Evolutionary conservation across 164 flowering plant species (phyloP).

Genomic region (grape (Vitis vinifera)): DNA sequence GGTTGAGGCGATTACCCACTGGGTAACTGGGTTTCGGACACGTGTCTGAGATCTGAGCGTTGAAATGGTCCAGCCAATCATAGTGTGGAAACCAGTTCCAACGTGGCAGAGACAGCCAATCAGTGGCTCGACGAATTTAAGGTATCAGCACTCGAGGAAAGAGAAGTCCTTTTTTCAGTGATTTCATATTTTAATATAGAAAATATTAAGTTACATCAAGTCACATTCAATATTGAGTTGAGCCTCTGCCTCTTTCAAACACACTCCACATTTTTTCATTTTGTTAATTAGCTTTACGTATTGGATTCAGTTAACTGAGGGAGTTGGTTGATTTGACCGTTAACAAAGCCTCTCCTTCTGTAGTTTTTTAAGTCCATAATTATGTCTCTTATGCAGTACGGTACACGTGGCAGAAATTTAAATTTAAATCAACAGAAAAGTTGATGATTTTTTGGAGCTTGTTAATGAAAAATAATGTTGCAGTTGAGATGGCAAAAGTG

Average conservation of each 20-base stretch:
- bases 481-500: too few species aligned
- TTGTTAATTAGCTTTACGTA: slow-evolving; percentile 13
- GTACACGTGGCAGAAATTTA: not conserved
- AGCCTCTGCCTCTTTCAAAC: not conserved
- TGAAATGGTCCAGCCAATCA: slow-evolving; percentile 36
- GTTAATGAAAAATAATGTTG: too few species aligned
- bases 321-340: slow-evolving; percentile 27
- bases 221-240: slow-evolving; percentile 2
- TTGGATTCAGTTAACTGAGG: slow-evolving; percentile 19
- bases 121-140: slow-evolving; percentile 58
- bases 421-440: not conserved
- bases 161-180: not conserved
- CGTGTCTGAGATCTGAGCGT: slow-evolving; percentile 12
- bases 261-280: not conserved
- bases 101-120: slow-evolving; percentile 49
- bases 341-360: not conserved
- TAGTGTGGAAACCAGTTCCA: slow-evolving; percentile 21
- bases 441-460: not conserved
- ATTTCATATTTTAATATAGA: not conserved
- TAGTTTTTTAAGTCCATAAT: too few species aligned
- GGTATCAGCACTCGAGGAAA: slow-evolving; percentile 24
- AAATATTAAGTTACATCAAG: slow-evolving; percentile 5
- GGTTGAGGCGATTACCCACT: slow-evolving; percentile 18
- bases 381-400: not conserved
- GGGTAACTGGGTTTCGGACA: slow-evolving; percentile 21